Base-by-base conservation (phyloP, 139 green algal genomes). In the Tetradesmus lagerheimii region DNA sequence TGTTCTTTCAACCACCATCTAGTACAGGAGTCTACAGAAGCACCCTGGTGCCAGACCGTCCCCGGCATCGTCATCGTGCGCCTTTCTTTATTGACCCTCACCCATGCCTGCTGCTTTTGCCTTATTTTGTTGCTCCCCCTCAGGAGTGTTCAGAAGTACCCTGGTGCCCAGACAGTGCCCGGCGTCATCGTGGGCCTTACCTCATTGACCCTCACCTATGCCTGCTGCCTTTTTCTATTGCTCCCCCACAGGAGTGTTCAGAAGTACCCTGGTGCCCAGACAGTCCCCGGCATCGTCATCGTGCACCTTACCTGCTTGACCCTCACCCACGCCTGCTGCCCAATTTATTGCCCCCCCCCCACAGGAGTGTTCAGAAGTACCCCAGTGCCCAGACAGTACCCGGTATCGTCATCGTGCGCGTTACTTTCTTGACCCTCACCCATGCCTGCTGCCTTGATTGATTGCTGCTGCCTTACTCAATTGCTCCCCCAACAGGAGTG, bases 61-160 rank as follows among this genome's bases (percentile, higher is more conserved):
- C 85, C 85, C 16, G 85, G 85, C n/a, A 43, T 89, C 25, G 57
- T 71, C 20, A 71, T 71, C 31, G 35, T 82, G 64, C 47, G 12
- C 47, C 47, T 1, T 11, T 2, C 6, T 62, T 11, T 62, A 62
- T 20, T 62, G 47, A 20, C 47, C 47, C 47, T 18, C 4, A 23
- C 47, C 12, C 8, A 11, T 23, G 2, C 12, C 18, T 31, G 57
- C 20, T 67, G 20, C 20, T 1, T 67, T 2, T 67, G 20, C 57
- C 5, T 29, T 67, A 1, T 0, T 6, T n/a, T n/a, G n/a, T n/a
- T n/a, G n/a, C 2, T 11, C 57, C 23, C 20, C 57, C n/a, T 11
- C 57, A 43, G 82, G 57, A 86, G 45, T 31, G 45, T 74, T 0
- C n/a, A 57, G 12, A 39, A 57, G 80, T 86, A 86, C 47, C 53